phyloP scores from a whole-genome alignment of 306 rosid species.

The cucumber (Cucumis sativus) region Cucumber_9930_V3 NC_026656.2:7483501-7484000 shows the following conservation, averaged over 20 bases:
- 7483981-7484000: slow-evolving; percentile 92
- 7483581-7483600: not conserved
- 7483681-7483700: not conserved
- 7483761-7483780: slow-evolving; percentile 40
- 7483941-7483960: slow-evolving; percentile 99
- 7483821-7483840: slow-evolving; percentile 98
- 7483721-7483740: slow-evolving; percentile 11
- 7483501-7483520: not conserved
- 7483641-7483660: not conserved
- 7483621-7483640: not conserved
- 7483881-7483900: slow-evolving; percentile 95
- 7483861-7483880: slow-evolving; percentile 94
- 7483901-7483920: slow-evolving; percentile 96
- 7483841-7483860: slow-evolving; percentile 85
- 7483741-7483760: slow-evolving; percentile 46
- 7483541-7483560: not conserved
- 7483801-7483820: slow-evolving; percentile 44
- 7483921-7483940: slow-evolving; percentile 95
- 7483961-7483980: slow-evolving; percentile 96
- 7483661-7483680: not conserved
- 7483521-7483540: not conserved
- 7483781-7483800: slow-evolving; percentile 28
- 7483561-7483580: not conserved
- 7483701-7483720: not conserved
- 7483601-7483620: not conserved